These are phyloP conservation scores for Madurella mycetomatis DNA, from an alignment of 2,329 filamentous ascomycete genomes.

Conservation along the genomic window DNA sequence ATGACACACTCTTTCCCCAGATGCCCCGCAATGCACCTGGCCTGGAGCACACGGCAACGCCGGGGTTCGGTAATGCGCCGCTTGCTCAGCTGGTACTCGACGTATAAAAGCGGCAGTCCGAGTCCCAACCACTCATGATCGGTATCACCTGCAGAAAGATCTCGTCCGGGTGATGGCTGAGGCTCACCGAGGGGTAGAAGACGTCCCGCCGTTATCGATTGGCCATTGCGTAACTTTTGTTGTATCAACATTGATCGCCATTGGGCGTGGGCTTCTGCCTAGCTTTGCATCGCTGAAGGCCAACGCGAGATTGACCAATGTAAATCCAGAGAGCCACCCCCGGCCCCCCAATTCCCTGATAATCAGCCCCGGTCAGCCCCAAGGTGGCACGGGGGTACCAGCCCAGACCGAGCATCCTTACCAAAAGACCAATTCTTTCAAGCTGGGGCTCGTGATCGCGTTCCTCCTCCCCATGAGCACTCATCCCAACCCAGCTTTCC, in stretches of 20 bases:
- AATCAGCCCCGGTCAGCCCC: background rate
- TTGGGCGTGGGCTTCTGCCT: slow-evolving; percentile 1
- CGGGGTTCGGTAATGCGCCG: background rate
- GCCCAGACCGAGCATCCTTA: background rate
- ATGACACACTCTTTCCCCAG: too few species aligned
- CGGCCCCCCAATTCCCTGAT: background rate
- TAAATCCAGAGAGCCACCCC: background rate
- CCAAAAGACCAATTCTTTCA: background rate
- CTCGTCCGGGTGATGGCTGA: background rate
- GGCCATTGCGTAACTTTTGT: too few species aligned
- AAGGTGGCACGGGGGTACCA: background rate
- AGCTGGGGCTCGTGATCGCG: background rate
- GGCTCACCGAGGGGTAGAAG: background rate
- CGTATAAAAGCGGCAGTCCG: background rate
- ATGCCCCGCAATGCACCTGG: background rate
- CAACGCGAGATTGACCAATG: background rate
- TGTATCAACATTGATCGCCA: background rate
- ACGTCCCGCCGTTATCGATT: too few species aligned
- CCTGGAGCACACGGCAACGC: background rate
- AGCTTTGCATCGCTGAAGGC: background rate
- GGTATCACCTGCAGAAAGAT: background rate
- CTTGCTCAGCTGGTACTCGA: slow-evolving; percentile 1
- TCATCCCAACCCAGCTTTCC: background rate
- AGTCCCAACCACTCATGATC: background rate
- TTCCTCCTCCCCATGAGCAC: background rate